Conservation (phyloP, 306 rosid genomes). For the Citrullus colocynthis region DNA sequence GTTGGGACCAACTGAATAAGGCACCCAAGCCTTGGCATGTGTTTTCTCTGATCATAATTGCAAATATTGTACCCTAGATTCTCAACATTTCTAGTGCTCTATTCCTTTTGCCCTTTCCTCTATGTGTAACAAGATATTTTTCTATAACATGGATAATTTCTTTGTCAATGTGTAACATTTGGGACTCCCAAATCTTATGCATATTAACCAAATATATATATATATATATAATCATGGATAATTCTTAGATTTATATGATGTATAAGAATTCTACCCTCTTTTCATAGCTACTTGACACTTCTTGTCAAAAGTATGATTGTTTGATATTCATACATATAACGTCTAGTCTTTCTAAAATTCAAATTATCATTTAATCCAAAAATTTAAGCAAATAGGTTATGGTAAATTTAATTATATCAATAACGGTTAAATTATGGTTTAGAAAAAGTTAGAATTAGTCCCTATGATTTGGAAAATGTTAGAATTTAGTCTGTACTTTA, state of each 20-base stretch:
- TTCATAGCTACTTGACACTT: background rate
- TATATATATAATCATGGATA: background rate
- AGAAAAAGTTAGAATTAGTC: too few relatives aligned
- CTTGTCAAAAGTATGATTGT: background rate
- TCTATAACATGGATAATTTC: background rate
- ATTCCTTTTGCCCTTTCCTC: background rate
- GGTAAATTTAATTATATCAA: too few relatives aligned
- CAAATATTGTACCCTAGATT: background rate
- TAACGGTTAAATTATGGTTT: too few relatives aligned
- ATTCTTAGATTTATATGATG: background rate
- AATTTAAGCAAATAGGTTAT: too few relatives aligned
- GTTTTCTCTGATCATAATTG: conserved; percentile 1
- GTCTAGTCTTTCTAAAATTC: too few relatives aligned
- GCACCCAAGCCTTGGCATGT: background rate
- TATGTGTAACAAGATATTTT: conserved; percentile 2
- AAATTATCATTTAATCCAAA: too few relatives aligned
- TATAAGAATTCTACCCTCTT: too few relatives aligned
- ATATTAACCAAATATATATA: too few relatives aligned
- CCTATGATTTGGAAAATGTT: too few relatives aligned
- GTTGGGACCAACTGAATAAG: conserved; percentile 3
- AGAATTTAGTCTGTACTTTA: too few relatives aligned
- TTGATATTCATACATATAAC: too few relatives aligned
- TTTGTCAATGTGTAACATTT: background rate
- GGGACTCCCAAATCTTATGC: background rate
- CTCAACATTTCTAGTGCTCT: conserved; percentile 2